Evolutionary conservation across 768 basidiomycete genomes (phyloP).

Genomic region (Boletus pseudopeckii): DNA sequence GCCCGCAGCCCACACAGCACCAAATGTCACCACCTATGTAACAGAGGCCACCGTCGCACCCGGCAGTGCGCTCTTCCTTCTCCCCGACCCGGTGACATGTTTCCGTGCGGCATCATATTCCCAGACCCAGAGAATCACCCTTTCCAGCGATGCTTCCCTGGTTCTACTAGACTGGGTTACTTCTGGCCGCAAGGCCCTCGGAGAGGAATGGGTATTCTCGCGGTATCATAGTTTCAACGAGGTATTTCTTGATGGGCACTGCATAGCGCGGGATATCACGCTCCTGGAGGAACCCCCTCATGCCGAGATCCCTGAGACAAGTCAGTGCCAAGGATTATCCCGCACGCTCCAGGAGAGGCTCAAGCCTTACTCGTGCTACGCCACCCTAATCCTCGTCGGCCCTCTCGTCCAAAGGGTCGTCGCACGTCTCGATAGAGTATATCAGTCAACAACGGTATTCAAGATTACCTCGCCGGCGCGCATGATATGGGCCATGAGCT

Average conservation of each 20-base stretch:
- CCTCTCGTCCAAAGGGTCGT: slow-evolving; percentile 52
- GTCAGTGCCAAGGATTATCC: slow-evolving; percentile 27
- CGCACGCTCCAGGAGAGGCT: slow-evolving; percentile 60
- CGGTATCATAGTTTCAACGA: slow-evolving; percentile 86
- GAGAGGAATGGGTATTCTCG: slow-evolving; percentile 89
- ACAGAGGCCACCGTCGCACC: slow-evolving; percentile 55
- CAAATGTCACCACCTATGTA: slow-evolving; percentile 54
- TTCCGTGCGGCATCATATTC: slow-evolving; percentile 81
- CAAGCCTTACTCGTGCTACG: slow-evolving; percentile 86
- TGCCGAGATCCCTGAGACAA: slow-evolving; percentile 5
- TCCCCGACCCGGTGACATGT: slow-evolving; percentile 93
- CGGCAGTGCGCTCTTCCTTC: slow-evolving; percentile 62
- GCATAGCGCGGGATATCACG: slow-evolving; percentile 73
- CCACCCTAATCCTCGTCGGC: slow-evolving; percentile 78
- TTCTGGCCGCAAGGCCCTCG: slow-evolving; percentile 75
- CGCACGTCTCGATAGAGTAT: slow-evolving; percentile 44
- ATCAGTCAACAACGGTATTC: slow-evolving; percentile 62
- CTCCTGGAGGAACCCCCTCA: slow-evolving; percentile 57
- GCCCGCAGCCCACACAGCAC: slow-evolving; percentile 5
- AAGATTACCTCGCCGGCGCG: slow-evolving; percentile 47
- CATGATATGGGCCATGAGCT: slow-evolving; percentile 81
- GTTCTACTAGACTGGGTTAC: slow-evolving; percentile 91
- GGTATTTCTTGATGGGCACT: slow-evolving; percentile 59
- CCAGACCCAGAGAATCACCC: slow-evolving; percentile 76
- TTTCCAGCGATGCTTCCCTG: slow-evolving; percentile 57